Evolutionary conservation across 2,329 filamentous ascomycete genomes (phyloP), one percentile per base, ranked within the genome.

Genomic region (Orbilia blumenaviensis): DNA sequence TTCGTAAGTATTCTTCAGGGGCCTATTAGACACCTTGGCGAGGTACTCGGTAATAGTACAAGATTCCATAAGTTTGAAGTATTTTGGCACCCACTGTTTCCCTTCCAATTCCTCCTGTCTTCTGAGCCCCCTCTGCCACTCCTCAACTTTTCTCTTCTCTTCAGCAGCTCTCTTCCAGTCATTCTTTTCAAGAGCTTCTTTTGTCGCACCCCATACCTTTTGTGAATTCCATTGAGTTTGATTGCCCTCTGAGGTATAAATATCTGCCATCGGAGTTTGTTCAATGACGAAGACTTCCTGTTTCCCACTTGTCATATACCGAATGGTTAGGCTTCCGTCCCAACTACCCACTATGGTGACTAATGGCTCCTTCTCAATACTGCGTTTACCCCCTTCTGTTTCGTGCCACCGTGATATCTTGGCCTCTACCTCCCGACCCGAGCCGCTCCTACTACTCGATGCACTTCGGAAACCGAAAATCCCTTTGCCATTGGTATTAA

Each of bases 81-180:
- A 68, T 34, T 29, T 68, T 1, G 66, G 66, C 16, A 1, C 32
- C 66, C 66, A 68, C 25, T 36, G 29, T 4, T n/a, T 61, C 12
- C 66, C 66, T 10, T 68, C 66, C n/a, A 2, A 18, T 21, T 68
- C 41, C 21, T 68, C 66, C 5, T 9, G 14, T n/a, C 32, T 52
- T 29, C 66, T 10, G 32, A 68, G 21, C 8, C 9, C 44, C 23
- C 66, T 61, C 23, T 68, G 66, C 66, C 66, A 68, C 25, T 68
- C 54, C 21, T 68, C 66, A n/a, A 68, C 44, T 29, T 68, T 68
- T 27, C 54, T 36, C 44, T 68, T 68, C 29, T 68, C 66, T 34
- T 68, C 66, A 7, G 66, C 41, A 3, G 66, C 66, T 41, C 6
- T 60, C 34, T 52, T 61, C 66, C 66, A 61, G 27, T 68, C 54